Conservation (phyloP, 148 eudicot genomes). For the Camellia japonica region DNA sequence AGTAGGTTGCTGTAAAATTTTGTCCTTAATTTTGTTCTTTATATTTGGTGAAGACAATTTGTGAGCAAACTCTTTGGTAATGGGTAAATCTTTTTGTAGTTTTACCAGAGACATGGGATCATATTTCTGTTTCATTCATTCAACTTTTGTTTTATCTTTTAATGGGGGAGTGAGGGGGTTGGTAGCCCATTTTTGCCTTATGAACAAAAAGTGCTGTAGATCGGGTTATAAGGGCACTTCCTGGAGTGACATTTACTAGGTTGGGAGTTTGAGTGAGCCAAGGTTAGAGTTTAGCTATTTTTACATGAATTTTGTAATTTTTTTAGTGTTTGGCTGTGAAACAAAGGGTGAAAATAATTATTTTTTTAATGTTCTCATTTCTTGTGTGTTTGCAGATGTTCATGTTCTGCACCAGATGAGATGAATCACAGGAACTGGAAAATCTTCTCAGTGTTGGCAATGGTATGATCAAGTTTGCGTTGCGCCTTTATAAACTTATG, state of each 20-base stretch:
- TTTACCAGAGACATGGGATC: not conserved
- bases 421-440: slow-evolving; percentile 54
- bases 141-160: not conserved
- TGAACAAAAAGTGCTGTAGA: not conserved
- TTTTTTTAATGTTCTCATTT: not conserved
- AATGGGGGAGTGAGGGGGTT: too few species aligned
- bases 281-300: not conserved
- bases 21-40: not conserved
- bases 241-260: not conserved
- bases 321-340: not conserved
- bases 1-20: slow-evolving; percentile 45
- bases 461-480: slow-evolving; percentile 38
- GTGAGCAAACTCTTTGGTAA: not conserved
- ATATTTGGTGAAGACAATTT: not conserved
- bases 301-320: not conserved
- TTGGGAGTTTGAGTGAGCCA: not conserved
- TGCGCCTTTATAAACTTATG: slow-evolving; percentile 7
- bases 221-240: not conserved
- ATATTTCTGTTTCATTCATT: not conserved
- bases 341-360: not conserved
- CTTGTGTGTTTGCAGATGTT: slow-evolving; percentile 45
- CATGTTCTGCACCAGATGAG: slow-evolving; percentile 73
- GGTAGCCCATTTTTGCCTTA: not conserved
- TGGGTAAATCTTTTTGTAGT: not conserved
- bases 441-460: slow-evolving; percentile 34